Conservation (phyloP, 257 asterid genomes). For the Phtheirospermum japonicum region DNA sequence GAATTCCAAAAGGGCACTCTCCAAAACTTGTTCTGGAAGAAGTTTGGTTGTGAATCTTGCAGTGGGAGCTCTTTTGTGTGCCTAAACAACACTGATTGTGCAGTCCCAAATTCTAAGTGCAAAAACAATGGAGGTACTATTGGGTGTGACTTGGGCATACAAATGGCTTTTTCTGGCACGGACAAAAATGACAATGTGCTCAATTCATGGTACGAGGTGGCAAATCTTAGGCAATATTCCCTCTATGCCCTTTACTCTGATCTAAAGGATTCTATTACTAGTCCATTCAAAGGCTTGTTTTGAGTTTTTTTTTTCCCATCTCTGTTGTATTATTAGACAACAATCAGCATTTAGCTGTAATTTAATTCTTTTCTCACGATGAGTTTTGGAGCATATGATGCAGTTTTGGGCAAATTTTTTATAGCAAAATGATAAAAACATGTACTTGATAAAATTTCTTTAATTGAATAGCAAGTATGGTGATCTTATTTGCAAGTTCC, state of each 20-base stretch:
- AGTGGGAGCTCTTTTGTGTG: constrained; percentile 53
- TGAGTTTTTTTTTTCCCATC: constrained; percentile 24
- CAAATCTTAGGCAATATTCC: constrained; percentile 75
- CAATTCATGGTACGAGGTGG: constrained; percentile 90
- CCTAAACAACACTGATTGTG: constrained; percentile 82
- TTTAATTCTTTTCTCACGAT: not conserved
- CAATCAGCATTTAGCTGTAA: not conserved
- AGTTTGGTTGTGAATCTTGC: constrained; percentile 71
- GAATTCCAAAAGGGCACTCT: constrained; percentile 82
- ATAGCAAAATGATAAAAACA: not conserved
- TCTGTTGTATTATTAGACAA: not conserved
- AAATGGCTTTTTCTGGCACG: constrained; percentile 81
- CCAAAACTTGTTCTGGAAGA: constrained; percentile 80
- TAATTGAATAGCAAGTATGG: no score
- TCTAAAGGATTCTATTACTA: constrained; percentile 46
- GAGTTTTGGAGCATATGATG: not conserved
- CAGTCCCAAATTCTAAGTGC: constrained; percentile 56
- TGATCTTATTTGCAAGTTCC: no score
- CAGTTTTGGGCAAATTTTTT: not conserved
- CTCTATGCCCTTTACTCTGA: constrained; percentile 58
- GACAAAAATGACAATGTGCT: constrained; percentile 67
- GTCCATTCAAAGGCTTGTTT: constrained; percentile 54
- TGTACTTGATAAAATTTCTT: not conserved
- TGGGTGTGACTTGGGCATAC: constrained; percentile 63
- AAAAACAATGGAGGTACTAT: constrained; percentile 55